Conservation (phyloP, 192 early-diverging fungal species). For the Gryganskiella cystojenkinii region DNA sequence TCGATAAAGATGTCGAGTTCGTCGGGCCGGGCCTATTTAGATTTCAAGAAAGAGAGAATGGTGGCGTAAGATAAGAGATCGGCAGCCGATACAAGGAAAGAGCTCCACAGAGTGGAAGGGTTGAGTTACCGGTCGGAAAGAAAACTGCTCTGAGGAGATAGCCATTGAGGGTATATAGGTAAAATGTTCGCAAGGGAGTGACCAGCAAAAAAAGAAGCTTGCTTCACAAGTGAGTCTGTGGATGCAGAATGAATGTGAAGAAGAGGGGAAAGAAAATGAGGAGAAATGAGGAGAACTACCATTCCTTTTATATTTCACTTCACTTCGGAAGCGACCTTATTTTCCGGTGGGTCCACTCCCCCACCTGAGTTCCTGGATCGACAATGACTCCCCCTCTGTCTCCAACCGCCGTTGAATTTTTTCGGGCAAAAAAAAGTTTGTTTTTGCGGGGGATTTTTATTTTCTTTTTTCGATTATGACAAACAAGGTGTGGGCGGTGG, state of each 20-base stretch:
- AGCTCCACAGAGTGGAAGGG: background rate
- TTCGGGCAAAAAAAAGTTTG: no score
- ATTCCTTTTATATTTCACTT: conserved; percentile 15
- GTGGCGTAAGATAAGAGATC: background rate
- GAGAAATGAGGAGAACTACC: background rate
- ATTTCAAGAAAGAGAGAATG: background rate
- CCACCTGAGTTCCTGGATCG: background rate
- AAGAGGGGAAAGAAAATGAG: background rate
- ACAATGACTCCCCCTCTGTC: no score
- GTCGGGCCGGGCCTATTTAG: conserved; percentile 15
- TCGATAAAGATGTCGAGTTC: conserved; percentile 51
- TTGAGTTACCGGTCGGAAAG: conserved; percentile 26
- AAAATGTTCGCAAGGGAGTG: no score
- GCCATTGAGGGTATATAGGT: conserved; percentile 19
- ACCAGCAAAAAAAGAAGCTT: no score
- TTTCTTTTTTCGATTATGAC: no score
- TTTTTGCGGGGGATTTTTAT: no score
- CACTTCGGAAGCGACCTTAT: background rate
- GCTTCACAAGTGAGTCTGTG: no score
- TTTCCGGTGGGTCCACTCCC: background rate
- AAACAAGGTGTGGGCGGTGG: no score
- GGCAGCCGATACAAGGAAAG: no score
- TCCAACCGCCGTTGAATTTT: no score
- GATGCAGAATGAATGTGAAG: background rate
- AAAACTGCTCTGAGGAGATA: conserved; percentile 26